These are phyloP conservation scores for Anaeramoeba flamelloides DNA, from an alignment of 78 protist genomes.

Conservation along the genomic window DNA sequence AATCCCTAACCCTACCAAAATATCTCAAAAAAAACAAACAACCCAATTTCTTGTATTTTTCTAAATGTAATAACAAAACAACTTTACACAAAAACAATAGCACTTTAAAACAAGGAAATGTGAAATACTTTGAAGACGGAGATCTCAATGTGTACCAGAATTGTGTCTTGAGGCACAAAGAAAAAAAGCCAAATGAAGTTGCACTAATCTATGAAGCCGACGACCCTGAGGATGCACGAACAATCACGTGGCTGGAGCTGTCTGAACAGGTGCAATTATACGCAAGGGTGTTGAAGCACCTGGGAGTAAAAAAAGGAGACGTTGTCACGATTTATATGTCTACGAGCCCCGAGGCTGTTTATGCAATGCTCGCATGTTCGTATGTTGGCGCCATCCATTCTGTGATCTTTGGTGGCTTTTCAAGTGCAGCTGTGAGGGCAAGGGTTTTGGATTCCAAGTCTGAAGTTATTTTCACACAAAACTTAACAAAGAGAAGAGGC, in stretches of 20 bases:
- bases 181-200: constrained; percentile 34
- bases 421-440: too few relatives aligned
- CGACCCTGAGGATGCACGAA: constrained; percentile 10
- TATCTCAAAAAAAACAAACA: too few relatives aligned
- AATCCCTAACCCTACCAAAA: too few relatives aligned
- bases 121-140: constrained; percentile 60
- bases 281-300: constrained; percentile 48
- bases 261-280: constrained; percentile 32
- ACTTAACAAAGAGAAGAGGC: constrained; percentile 46
- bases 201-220: constrained; percentile 52
- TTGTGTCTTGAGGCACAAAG: constrained; percentile 57
- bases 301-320: constrained; percentile 64
- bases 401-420: constrained; percentile 71
- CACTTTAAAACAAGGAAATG: constrained; percentile 35
- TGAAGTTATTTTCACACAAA: constrained; percentile 48
- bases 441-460: constrained; percentile 47
- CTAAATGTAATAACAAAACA: background rate
- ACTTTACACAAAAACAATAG: background rate
- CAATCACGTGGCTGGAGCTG: constrained; percentile 27
- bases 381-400: constrained; percentile 81
- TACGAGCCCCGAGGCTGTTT: constrained; percentile 49
- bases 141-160: constrained; percentile 56
- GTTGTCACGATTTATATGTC: constrained; percentile 74
- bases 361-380: constrained; percentile 87
- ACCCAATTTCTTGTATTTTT: background rate